Evolutionary conservation across 2,329 filamentous ascomycete genomes (phyloP), one percentile per base, ranked within the genome.

Genomic region (Fusarium oxysporum): DNA sequence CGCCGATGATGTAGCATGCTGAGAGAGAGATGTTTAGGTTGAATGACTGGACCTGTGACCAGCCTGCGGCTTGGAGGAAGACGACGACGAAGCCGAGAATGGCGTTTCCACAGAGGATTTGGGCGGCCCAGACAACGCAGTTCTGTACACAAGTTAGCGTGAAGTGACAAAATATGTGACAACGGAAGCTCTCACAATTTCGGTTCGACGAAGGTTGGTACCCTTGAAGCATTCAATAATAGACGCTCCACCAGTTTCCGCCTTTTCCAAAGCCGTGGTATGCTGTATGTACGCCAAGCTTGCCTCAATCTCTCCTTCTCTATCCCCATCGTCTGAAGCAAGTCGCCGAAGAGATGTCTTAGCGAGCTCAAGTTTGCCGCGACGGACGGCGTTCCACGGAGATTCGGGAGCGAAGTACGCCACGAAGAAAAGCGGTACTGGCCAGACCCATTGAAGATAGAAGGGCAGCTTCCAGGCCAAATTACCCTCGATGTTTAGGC

Each of bases 201-300:
- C 81, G 5, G 83, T 85, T 37, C 83, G 80, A 33, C 83, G 81
- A 0, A 82, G 72, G 62, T 86, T 82, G 8, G 80, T 81, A 17
- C 85, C 85, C 19, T 77, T 78, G 79, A 87, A 87, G 60, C 82
- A 84, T 64, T 87, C 84, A 28, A 54, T 25, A n/a, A 23, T 70
- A 37, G 58, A 85, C 84, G 6, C 70, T 77, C 54, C 54, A 0
- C 40, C 63, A 3, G 76, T 80, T 59, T 82, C 76, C 21, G 81
- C 77, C 68, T 82, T 80, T 71, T 86, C 85, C 23, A 54, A 17
- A n/a, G 50, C 50, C 5, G 50, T 54, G 3, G 50, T 54, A 10
- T 54, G 50, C 2, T 54, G 50, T 1, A 54, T 54, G 5, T 54
- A 54, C 6, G 50, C 50, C 10, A 54, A n/a, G 19, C 33, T 54